These are phyloP conservation scores for Cubamyces sp. DNA, from an alignment of 768 basidiomycete genomes.

Conservation along the genomic window DNA sequence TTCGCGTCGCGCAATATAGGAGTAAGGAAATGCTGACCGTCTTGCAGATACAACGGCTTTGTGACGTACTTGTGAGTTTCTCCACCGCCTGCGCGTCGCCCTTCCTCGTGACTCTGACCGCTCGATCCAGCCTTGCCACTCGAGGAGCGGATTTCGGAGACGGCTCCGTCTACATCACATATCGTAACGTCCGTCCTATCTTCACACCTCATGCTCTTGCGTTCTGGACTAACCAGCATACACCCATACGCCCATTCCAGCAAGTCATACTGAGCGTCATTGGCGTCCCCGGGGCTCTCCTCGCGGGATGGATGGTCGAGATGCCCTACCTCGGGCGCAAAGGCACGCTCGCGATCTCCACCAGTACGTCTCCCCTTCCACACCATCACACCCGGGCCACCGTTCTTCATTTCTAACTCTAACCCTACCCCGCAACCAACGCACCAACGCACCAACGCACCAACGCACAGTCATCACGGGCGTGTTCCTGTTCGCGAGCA, in stretches of 20 bases:
- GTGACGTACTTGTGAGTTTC: constrained; percentile 52
- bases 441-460: too few species aligned
- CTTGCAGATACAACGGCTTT: constrained; percentile 49
- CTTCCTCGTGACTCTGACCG: constrained; percentile 6
- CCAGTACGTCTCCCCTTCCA: constrained; percentile 35
- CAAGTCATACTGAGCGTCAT: constrained; percentile 58
- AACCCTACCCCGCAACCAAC: too few species aligned
- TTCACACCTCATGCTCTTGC: neutral
- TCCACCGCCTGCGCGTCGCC: neutral
- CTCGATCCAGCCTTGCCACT: constrained; percentile 50
- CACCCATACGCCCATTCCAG: constrained; percentile 28
- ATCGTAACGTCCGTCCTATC: constrained; percentile 57
- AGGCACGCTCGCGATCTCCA: constrained; percentile 56
- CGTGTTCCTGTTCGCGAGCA: constrained; percentile 56
- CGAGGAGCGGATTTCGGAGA: constrained; percentile 71
- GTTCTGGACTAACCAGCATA: neutral
- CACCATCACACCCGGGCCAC: neutral
- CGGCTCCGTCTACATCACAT: constrained; percentile 67
- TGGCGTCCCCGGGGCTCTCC: constrained; percentile 57
- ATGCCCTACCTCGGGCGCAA: constrained; percentile 51
- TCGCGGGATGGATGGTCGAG: constrained; percentile 57
- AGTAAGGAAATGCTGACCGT: neutral
- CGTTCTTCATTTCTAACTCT: constrained; percentile 12
- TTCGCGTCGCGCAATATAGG: neutral
- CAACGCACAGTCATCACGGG: constrained; percentile 51